Evolutionary conservation across 2,329 filamentous ascomycete genomes (phyloP).

Genomic region (Claviceps purpurea): DNA sequence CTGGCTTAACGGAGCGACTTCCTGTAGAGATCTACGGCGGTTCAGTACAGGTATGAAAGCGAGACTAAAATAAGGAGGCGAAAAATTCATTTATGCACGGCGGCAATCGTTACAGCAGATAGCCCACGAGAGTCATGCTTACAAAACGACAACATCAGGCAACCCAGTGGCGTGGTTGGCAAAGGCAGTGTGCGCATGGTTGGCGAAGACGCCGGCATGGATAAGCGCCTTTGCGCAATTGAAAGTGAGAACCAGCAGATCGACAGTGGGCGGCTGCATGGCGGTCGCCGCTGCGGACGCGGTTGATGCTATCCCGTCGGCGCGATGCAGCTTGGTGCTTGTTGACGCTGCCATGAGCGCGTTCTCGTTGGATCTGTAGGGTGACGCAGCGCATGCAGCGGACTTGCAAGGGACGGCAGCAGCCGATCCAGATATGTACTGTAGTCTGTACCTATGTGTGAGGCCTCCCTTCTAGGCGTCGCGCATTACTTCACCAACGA

Average conservation of each 20-base stretch:
- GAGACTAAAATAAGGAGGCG: not conserved
- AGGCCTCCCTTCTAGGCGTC: no score
- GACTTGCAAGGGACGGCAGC: no score
- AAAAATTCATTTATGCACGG: not conserved
- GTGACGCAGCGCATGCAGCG: no score
- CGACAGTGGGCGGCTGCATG: slow-evolving; percentile 38
- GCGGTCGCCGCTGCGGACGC: not conserved
- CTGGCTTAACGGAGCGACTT: slow-evolving; percentile 72
- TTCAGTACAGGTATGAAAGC: not conserved
- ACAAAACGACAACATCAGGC: slow-evolving; percentile 45
- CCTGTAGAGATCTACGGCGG: slow-evolving; percentile 59
- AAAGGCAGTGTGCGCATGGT: slow-evolving; percentile 52
- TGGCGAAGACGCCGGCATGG: slow-evolving; percentile 55
- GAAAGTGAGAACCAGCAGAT: slow-evolving; percentile 72
- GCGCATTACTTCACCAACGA: no score
- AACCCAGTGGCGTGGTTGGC: slow-evolving; percentile 31
- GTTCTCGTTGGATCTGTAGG: no score
- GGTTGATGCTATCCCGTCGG: not conserved
- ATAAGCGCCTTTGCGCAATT: slow-evolving; percentile 70
- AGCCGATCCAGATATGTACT: no score
- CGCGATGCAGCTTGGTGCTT: slow-evolving; percentile 1
- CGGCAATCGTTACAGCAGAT: not conserved
- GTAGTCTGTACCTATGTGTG: no score
- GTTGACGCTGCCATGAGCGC: not conserved
- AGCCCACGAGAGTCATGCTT: slow-evolving; percentile 9